phyloP scores from a whole-genome alignment of 2,329 filamentous ascomycete species.

The Cryphonectria carpinicola region DNA sequence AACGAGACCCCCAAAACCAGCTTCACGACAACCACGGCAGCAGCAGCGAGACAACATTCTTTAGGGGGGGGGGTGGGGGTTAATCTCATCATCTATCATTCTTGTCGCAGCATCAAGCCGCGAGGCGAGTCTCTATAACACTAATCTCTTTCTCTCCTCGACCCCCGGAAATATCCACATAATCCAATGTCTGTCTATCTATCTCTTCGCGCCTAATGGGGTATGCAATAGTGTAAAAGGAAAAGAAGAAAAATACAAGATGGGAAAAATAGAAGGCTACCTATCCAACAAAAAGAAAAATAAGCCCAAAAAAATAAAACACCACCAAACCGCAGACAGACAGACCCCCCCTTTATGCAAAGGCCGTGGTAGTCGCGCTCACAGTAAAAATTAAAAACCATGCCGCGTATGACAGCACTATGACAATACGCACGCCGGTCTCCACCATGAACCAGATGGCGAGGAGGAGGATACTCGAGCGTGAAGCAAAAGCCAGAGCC shows the following conservation, averaged over 20 bases:
- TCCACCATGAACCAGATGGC: slow-evolving; percentile 9
- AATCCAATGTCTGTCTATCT: slow-evolving; percentile 4
- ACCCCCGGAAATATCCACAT: neutral
- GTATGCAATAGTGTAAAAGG: slow-evolving; percentile 20
- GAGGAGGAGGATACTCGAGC: slow-evolving; percentile 9
- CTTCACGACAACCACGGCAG: neutral
- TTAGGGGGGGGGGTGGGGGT: neutral
- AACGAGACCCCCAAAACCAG: neutral
- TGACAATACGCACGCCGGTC: neutral
- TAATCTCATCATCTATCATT: neutral
- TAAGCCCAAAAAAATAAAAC: too few relatives aligned
- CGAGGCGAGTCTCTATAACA: slow-evolving; percentile 4
- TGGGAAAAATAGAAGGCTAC: neutral
- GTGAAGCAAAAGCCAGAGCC: slow-evolving; percentile 11
- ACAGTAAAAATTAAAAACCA: slow-evolving; percentile 14
- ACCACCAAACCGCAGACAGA: too few relatives aligned
- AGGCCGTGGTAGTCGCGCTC: slow-evolving; percentile 1
- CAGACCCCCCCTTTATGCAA: neutral
- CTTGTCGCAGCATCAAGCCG: slow-evolving; percentile 2
- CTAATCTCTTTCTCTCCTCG: neutral
- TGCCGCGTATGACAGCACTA: slow-evolving; percentile 5
- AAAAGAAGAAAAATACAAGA: slow-evolving; percentile 13
- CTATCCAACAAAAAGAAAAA: neutral
- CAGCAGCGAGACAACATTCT: neutral
- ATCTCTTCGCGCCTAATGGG: slow-evolving; percentile 5